These are phyloP conservation scores for Candida ficus DNA, from an alignment of 805 yeast genomes.

Conservation along the genomic window DNA sequence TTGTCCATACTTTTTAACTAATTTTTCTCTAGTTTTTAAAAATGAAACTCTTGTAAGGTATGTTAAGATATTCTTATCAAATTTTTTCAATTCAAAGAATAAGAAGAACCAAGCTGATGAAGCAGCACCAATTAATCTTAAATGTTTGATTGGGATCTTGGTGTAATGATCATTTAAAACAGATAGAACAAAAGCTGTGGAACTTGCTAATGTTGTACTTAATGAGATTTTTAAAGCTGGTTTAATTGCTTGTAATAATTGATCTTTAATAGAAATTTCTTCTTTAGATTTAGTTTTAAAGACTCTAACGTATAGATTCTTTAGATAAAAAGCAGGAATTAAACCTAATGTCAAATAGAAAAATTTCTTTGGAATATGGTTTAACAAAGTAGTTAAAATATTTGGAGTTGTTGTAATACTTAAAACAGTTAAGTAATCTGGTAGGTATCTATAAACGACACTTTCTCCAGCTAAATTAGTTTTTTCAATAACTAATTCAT, in stretches of 20 bases:
- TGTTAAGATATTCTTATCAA: conserved; percentile 2
- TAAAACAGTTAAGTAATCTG: too few species aligned
- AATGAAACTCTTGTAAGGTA: conserved; percentile 7
- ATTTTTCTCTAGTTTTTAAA: conserved; percentile 3
- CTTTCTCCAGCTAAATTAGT: too few species aligned
- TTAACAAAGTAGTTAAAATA: conserved; percentile 2
- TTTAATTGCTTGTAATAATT: not conserved
- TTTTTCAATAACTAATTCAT: not conserved
- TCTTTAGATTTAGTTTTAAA: not conserved
- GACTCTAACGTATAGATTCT: not conserved
- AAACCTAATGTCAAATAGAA: conserved; percentile 1
- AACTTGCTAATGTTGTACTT: not conserved
- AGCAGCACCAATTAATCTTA: conserved; percentile 9
- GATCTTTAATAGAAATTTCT: not conserved
- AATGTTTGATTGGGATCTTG: not conserved
- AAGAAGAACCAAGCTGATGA: conserved; percentile 13
- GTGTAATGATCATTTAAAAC: not conserved
- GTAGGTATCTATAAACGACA: too few species aligned
- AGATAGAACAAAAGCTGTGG: conserved; percentile 4
- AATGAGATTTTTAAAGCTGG: conserved; percentile 5
- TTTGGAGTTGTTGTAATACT: too few species aligned
- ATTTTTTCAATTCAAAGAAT: not conserved
- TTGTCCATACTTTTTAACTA: not conserved
- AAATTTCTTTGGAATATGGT: conserved; percentile 12
- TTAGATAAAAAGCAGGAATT: conserved; percentile 8